These are phyloP conservation scores for Harringtonia lauricola DNA, from an alignment of 2,329 filamentous ascomycete genomes.

Conservation along the genomic window DNA sequence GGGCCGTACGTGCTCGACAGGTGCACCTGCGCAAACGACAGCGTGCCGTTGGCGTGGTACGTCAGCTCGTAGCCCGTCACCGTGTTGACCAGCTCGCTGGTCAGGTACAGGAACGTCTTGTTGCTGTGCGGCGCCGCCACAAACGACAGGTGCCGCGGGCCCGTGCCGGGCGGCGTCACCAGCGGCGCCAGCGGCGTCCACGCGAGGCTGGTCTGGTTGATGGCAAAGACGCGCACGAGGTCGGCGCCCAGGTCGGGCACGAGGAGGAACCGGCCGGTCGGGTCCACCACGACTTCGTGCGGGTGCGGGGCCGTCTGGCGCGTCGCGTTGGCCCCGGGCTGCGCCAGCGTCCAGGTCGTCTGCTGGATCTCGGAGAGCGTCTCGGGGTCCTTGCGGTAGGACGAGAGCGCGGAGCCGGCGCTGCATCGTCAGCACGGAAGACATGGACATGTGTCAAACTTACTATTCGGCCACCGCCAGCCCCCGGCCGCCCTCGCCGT, in stretches of 20 bases:
- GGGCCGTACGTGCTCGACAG: slow-evolving; percentile 35
- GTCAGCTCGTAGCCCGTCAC: slow-evolving; percentile 44
- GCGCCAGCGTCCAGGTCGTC: slow-evolving; percentile 26
- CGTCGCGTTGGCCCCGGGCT: slow-evolving; percentile 24
- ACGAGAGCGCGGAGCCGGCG: slow-evolving; percentile 30
- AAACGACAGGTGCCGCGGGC: slow-evolving; percentile 57
- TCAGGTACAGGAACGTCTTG: slow-evolving; percentile 46
- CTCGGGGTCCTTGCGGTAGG: slow-evolving; percentile 28
- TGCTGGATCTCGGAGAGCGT: slow-evolving; percentile 25
- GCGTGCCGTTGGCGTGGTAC: slow-evolving; percentile 31
- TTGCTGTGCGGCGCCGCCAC: slow-evolving; percentile 26
- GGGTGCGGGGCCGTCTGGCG: slow-evolving; percentile 51
- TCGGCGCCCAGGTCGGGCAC: slow-evolving; percentile 59
- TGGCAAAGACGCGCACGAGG: slow-evolving; percentile 42
- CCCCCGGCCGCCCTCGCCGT: slow-evolving; percentile 27
- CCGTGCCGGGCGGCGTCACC: slow-evolving; percentile 37
- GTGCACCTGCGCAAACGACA: slow-evolving; percentile 36
- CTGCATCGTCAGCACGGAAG: background rate
- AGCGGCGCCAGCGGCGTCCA: slow-evolving; percentile 29
- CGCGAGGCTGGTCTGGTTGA: slow-evolving; percentile 35
- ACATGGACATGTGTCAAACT: slow-evolving; percentile 9
- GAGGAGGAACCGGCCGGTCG: slow-evolving; percentile 49
- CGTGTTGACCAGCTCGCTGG: slow-evolving; percentile 48
- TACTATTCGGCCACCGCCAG: slow-evolving; percentile 35
- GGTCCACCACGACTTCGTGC: slow-evolving; percentile 55